Evolutionary conservation across 2,329 filamentous ascomycete genomes (phyloP).

Genomic region (Simplicillium aogashimaense): DNA sequence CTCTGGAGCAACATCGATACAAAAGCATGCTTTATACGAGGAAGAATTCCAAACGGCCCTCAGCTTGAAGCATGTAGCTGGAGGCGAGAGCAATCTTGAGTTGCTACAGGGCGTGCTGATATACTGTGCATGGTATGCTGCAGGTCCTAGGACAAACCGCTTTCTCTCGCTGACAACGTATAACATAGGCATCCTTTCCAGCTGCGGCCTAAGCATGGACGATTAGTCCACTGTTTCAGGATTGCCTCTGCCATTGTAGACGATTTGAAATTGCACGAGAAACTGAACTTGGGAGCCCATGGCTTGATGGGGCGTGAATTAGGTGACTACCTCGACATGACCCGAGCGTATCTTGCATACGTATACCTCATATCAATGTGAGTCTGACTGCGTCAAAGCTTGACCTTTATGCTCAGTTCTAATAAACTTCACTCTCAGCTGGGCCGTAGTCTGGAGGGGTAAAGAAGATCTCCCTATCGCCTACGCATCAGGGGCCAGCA

Average conservation of each 20-base stretch:
- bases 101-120: conserved; percentile 46
- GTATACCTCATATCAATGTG: conserved; percentile 5
- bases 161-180: background rate
- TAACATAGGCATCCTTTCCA: conserved; percentile 5
- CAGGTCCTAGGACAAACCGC: no score
- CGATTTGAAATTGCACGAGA: conserved; percentile 3
- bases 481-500: background rate
- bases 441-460: no score
- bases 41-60: conserved; percentile 47
- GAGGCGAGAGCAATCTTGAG: conserved; percentile 46
- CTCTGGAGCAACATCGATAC: conserved; percentile 35
- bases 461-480: background rate
- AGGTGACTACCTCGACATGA: background rate
- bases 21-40: conserved; percentile 44
- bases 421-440: no score
- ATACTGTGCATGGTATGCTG: conserved; percentile 40
- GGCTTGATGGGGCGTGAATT: no score
- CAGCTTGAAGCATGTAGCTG: conserved; percentile 45
- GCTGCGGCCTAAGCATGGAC: conserved; percentile 3
- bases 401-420: no score
- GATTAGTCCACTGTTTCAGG: conserved; percentile 3
- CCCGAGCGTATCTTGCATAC: conserved; percentile 2
- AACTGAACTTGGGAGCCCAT: background rate
- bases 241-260: conserved; percentile 4
- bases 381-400: background rate